phyloP scores from a whole-genome alignment of 805 yeast species.

The Yarrowia keelungensis region DNA sequence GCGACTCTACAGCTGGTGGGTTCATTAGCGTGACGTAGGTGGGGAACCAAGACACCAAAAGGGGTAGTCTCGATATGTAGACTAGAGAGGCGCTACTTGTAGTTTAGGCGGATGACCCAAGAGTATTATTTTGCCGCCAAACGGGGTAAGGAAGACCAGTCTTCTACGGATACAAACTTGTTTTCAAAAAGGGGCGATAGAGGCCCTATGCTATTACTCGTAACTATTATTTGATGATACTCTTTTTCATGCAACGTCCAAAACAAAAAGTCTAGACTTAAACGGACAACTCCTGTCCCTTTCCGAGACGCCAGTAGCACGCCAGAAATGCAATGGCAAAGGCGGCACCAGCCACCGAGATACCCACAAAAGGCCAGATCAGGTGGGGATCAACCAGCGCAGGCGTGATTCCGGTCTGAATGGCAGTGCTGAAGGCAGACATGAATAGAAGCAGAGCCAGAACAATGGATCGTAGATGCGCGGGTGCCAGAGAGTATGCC shows the following conservation, averaged over 20 bases:
- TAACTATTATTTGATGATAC: background rate
- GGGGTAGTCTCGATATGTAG: too few relatives aligned
- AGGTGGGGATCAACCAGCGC: constrained; percentile 54
- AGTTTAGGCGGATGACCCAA: too few relatives aligned
- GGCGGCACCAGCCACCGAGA: constrained; percentile 52
- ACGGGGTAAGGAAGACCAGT: too few relatives aligned
- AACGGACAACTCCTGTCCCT: constrained; percentile 16
- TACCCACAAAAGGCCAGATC: constrained; percentile 55
- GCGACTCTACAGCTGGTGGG: background rate
- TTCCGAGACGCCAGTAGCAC: constrained; percentile 25
- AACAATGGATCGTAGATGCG: constrained; percentile 59
- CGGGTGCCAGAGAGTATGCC: constrained; percentile 62
- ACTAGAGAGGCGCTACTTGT: too few relatives aligned
- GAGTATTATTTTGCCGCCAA: too few relatives aligned
- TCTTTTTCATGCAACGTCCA: background rate
- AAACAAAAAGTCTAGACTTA: background rate
- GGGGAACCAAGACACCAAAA: too few relatives aligned
- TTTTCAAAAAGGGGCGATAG: constrained; percentile 3
- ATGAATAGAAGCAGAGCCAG: constrained; percentile 53
- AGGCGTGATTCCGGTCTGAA: constrained; percentile 54
- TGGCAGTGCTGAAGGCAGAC: constrained; percentile 58
- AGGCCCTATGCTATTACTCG: constrained; percentile 5
- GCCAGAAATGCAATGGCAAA: constrained; percentile 45
- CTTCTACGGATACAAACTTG: background rate
- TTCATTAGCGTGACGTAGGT: too few relatives aligned